Evolutionary conservation across 2,329 filamentous ascomycete species (phyloP).

Genomic region (Apiospora aurea): DNA sequence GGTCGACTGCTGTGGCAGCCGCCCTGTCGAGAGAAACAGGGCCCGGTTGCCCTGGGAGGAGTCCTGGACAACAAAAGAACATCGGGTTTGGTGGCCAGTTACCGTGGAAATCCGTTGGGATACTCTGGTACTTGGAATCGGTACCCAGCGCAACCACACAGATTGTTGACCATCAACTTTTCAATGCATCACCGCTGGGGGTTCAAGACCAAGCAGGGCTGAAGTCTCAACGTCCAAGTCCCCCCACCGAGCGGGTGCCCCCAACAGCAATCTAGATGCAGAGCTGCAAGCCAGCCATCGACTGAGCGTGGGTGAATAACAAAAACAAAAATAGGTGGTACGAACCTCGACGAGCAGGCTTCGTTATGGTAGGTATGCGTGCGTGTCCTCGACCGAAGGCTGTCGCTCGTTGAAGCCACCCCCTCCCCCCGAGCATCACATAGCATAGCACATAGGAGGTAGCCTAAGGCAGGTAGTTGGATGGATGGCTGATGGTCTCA

Average conservation of each 20-base stretch:
- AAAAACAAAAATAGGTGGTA: background rate
- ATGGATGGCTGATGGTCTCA: background rate
- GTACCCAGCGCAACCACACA: background rate
- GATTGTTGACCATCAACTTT: background rate
- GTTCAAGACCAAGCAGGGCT: conserved; percentile 7
- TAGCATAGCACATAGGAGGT: background rate
- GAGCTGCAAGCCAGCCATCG: background rate
- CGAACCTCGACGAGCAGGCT: background rate
- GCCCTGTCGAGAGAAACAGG: background rate
- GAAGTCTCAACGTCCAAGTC: background rate
- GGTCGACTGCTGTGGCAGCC: background rate
- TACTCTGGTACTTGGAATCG: background rate
- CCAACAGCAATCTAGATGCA: background rate
- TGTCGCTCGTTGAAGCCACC: background rate
- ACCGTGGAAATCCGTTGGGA: background rate
- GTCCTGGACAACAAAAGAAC: background rate
- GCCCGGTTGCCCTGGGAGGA: background rate
- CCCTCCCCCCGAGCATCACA: background rate
- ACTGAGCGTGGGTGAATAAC: background rate
- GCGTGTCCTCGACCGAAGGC: background rate
- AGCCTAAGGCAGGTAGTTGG: background rate
- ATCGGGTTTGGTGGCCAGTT: background rate
- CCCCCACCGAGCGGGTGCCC: background rate
- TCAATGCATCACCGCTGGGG: background rate
- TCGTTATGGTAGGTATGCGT: background rate